Base-by-base conservation (phyloP, 2,329 filamentous ascomycete species). In the Plenodomus biglobosus region DNA sequence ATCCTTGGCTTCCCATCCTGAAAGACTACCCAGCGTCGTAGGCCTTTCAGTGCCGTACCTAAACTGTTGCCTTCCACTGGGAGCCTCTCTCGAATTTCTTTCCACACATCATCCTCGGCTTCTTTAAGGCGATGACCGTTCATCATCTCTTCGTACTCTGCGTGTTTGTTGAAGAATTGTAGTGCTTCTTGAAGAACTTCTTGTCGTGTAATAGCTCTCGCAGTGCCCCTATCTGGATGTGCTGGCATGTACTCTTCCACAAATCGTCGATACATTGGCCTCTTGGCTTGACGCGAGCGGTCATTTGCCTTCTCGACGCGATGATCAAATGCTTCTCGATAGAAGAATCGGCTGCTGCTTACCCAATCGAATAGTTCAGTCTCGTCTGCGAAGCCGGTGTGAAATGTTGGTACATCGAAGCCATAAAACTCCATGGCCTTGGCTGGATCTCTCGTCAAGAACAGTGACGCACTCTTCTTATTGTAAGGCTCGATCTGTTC, bases 401-500 rank as follows among this genome's bases (percentile, higher is more conserved):
- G 71, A 76, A 82, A 89, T 10, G 53, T 67, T 5, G 69, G 63
- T 1, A 64, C 54, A 15, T 81, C 73, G 15, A 92, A 71, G 0
- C 83, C 84, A 0, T 91, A 76, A 58, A 92, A 90, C 0, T 69
- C 42, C 13, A 92, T 75, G 0, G 85, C 77, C 15, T 76, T 61
- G 1, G 55, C 55, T 0, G 87, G 83, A 10, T 86, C 76, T 1
- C 69, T 69, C 0, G 84, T 85, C 0, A 92, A 75, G 13, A 82
- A 76, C 1, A 92, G 61, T 48, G 80, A 80, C 40, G 83, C 74
- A 48, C 76, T 76, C 50, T 81, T 82, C 50, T 75, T 77, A 64
- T 89, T 75, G 2, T 74, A 54, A 0, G 65, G 52, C 59, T 92
- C 88, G 27, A 91, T 83, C 63, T 90, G 85, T 3, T 80, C 77